Conservation (phyloP, 179 eudicot genomes). For the Patellifolia procumbens region DNA sequence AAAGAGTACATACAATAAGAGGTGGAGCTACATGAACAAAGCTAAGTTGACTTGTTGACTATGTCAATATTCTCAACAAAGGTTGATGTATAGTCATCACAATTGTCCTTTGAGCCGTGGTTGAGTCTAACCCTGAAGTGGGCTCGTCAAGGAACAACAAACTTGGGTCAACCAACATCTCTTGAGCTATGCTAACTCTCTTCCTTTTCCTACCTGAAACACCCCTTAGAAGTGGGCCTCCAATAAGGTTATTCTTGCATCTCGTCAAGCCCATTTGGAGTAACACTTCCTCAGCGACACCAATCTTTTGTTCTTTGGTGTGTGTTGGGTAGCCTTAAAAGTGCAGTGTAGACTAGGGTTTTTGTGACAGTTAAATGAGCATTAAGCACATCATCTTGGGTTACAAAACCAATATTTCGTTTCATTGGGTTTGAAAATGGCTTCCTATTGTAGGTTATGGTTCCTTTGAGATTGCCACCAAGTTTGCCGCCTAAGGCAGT, state of each 20-base stretch:
- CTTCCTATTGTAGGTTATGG: constrained; percentile 54
- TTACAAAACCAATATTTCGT: constrained; percentile 69
- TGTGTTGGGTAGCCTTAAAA: constrained; percentile 61
- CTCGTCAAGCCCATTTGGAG: constrained; percentile 50
- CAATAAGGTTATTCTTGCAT: constrained; percentile 68
- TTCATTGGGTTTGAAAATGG: constrained; percentile 55
- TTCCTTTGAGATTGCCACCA: constrained; percentile 50
- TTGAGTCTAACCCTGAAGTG: constrained; percentile 84
- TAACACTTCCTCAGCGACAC: constrained; percentile 50
- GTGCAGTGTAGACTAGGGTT: constrained; percentile 68
- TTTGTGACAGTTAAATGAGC: constrained; percentile 68
- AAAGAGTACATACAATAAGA: too few species aligned
- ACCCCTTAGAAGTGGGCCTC: constrained; percentile 58
- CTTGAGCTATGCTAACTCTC: constrained; percentile 83
- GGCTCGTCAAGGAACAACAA: constrained; percentile 81
- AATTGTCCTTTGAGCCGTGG: constrained; percentile 74
- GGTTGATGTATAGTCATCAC: constrained; percentile 90
- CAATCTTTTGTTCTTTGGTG: constrained; percentile 43
- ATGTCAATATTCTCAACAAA: too few species aligned
- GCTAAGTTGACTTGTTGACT: too few species aligned
- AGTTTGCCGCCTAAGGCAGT: constrained; percentile 78
- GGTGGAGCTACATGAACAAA: too few species aligned
- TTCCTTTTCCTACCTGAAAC: constrained; percentile 84
- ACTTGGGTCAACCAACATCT: constrained; percentile 80
- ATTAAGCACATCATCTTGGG: constrained; percentile 78